Conservation (phyloP, 371 early-diverging fungal genomes). For the Chytridium lagenaria region DNA sequence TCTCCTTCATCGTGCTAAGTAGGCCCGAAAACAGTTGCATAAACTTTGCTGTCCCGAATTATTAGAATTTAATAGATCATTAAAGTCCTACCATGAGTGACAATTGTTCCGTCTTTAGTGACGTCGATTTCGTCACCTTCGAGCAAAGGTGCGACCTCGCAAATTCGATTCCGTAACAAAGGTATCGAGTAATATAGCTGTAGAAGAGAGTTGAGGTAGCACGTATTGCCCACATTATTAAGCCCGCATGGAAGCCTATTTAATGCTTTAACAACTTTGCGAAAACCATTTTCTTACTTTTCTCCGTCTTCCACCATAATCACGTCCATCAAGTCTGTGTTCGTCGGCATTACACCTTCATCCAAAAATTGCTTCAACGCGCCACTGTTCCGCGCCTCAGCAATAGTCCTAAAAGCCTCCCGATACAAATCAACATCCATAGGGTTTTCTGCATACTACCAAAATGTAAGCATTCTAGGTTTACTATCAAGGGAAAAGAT, state of each 20-base stretch:
- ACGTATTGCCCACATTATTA: slow-evolving; percentile 54
- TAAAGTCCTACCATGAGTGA: not conserved
- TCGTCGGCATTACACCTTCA: slow-evolving; percentile 33
- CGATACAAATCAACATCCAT: slow-evolving; percentile 30
- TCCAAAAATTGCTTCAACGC: slow-evolving; percentile 37
- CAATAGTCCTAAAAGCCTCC: slow-evolving; percentile 36
- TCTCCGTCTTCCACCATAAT: not conserved
- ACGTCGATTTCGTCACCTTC: not conserved
- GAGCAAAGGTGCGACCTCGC: not conserved
- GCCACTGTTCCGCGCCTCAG: slow-evolving; percentile 24
- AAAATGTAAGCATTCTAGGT: not conserved
- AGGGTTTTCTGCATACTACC: slow-evolving; percentile 30
- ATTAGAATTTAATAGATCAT: not conserved
- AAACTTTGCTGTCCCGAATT: not conserved
- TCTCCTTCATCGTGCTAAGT: not conserved
- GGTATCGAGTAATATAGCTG: slow-evolving; percentile 80
- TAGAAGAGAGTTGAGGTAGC: slow-evolving; percentile 52
- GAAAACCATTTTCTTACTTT: not conserved
- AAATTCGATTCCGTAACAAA: slow-evolving; percentile 53
- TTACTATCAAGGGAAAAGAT: not conserved
- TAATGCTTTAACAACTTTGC: not conserved
- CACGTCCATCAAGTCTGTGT: not conserved
- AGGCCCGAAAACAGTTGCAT: not conserved
- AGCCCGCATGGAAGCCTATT: slow-evolving; percentile 46
- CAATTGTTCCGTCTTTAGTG: not conserved